Evolutionary conservation across 148 eudicot genomes (phyloP).

Genomic region (Chenopodium berlandieri): DNA sequence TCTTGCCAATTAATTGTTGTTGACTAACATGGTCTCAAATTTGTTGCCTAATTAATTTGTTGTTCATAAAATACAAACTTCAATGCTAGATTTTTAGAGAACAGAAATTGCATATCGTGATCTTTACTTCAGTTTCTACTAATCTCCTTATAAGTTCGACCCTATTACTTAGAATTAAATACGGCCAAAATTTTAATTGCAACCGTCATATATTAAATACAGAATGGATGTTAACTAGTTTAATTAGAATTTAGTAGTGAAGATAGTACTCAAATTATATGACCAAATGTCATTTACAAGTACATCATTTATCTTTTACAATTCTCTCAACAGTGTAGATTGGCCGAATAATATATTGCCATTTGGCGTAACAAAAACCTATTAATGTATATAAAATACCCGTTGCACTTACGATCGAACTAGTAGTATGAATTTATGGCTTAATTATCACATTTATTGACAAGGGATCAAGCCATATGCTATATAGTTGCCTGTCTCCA

Average conservation of each 20-base stretch:
- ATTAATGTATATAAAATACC: too few species aligned
- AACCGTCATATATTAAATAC: neutral
- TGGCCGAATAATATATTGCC: neutral
- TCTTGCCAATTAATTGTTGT: neutral
- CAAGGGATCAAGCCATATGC: constrained; percentile 3
- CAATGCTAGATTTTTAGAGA: neutral
- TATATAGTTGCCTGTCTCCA: constrained; percentile 3
- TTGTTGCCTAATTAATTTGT: neutral
- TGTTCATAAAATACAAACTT: neutral
- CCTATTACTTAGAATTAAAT: neutral
- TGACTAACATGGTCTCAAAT: neutral
- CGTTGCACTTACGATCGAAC: too few species aligned
- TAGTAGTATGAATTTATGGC: neutral
- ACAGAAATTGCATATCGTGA: neutral
- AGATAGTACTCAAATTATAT: too few species aligned
- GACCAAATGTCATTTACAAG: too few species aligned
- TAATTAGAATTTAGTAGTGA: too few species aligned
- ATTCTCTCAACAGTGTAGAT: too few species aligned
- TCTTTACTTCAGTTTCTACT: neutral
- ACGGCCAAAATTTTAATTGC: neutral
- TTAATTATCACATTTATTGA: neutral
- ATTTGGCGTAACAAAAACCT: too few species aligned
- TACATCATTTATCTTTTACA: too few species aligned
- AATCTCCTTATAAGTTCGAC: neutral
- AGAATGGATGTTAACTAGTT: too few species aligned